Percentiles rank a stretch among this genome's conserved stretches.
phyloP scores from a whole-genome alignment of 768 basidiomycete genomes.

The Suillus spraguei region DNA sequence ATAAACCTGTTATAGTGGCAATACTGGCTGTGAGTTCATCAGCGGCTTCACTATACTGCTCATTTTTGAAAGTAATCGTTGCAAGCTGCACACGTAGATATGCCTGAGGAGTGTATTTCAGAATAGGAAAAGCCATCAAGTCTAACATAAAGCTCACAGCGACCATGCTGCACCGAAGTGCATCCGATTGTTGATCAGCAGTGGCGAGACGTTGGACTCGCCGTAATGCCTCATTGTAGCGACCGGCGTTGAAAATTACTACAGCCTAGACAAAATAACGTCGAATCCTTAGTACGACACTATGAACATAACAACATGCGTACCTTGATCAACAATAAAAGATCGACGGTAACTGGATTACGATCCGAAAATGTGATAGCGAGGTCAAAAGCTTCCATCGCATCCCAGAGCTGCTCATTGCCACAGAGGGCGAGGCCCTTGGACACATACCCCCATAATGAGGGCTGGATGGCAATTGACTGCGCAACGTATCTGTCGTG shows the following conservation, averaged over 20 bases:
- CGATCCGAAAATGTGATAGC: conserved; percentile 1
- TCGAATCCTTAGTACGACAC: background rate
- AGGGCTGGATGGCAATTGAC: conserved; percentile 2
- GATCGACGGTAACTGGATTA: background rate
- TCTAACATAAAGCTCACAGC: background rate
- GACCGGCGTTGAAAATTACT: background rate
- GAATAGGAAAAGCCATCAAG: background rate
- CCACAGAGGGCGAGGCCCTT: background rate
- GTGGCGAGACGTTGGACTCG: background rate
- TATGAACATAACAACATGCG: background rate
- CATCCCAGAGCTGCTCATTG: background rate
- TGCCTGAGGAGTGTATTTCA: background rate
- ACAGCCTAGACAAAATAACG: background rate
- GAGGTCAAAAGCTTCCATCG: background rate
- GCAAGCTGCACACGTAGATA: background rate
- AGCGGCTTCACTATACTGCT: background rate
- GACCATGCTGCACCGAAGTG: background rate
- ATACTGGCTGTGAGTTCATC: background rate
- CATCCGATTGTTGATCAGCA: background rate
- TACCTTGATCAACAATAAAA: background rate
- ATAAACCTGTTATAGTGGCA: background rate
- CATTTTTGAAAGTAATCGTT: background rate
- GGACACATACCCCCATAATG: background rate
- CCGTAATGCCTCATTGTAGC: background rate
- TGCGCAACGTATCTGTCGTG: background rate